Percentiles rank a stretch among this genome's conserved stretches.
Conservation (phyloP, 2,329 filamentous ascomycete species). For the Thermomyces lanuginosus region DNA sequence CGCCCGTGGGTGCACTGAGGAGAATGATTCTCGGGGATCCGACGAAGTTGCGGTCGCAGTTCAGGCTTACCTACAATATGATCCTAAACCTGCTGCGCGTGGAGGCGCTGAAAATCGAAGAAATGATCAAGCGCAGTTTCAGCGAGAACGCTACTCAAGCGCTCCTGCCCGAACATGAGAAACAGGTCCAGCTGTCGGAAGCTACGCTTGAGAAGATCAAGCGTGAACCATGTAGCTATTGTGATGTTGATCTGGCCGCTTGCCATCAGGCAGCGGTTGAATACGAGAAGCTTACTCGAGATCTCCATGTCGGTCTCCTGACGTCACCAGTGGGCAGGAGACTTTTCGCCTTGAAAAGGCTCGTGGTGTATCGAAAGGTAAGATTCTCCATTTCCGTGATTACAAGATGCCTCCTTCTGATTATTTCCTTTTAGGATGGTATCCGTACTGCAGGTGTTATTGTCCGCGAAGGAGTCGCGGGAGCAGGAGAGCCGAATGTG, state of each 20-base stretch:
- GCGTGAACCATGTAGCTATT: conserved; percentile 64
- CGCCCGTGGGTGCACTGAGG: conserved; percentile 63
- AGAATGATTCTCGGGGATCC: conserved; percentile 95
- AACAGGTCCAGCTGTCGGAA: conserved; percentile 80
- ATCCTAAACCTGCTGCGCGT: conserved; percentile 89
- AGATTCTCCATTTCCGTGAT: conserved; percentile 1
- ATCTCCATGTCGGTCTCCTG: conserved; percentile 61
- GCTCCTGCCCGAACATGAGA: conserved; percentile 84
- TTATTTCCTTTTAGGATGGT: conserved; percentile 42
- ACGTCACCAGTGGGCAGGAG: conserved; percentile 68
- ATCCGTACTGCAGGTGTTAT: conserved; percentile 69
- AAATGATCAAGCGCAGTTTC: conserved; percentile 99
- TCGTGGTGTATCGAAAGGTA: conserved; percentile 64
- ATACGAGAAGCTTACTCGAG: conserved; percentile 60
- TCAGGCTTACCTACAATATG: conserved; percentile 98
- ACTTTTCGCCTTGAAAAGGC: conserved; percentile 56
- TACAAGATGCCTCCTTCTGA: conserved; percentile 9
- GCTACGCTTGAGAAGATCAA: conserved; percentile 83
- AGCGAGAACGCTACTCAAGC: conserved; percentile 96
- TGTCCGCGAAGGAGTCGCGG: conserved; percentile 55
- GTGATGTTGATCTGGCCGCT: conserved; percentile 60
- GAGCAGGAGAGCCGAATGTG: conserved; percentile 50
- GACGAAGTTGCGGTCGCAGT: conserved; percentile 88
- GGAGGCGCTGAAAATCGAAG: conserved; percentile 93
- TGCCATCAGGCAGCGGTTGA: conserved; percentile 72